Evolutionary conservation across 192 early-diverging fungal species (phyloP).

Genomic region (Coemansia sp.): DNA sequence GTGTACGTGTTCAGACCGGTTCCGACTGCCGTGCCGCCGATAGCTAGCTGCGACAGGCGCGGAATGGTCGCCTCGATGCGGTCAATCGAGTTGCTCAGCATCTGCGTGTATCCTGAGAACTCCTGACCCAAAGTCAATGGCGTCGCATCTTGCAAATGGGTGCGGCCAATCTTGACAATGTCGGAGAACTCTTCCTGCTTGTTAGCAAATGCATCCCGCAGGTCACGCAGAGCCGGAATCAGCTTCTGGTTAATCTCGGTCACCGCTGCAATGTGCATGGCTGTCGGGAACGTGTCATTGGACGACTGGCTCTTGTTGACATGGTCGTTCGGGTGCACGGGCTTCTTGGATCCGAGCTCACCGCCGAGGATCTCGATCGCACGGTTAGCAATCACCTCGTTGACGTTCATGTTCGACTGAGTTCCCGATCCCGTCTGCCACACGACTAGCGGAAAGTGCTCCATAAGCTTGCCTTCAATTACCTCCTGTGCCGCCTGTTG

Average conservation of each 20-base stretch:
- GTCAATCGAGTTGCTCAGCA: conserved; percentile 85
- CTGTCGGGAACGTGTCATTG: conserved; percentile 99
- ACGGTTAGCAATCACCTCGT: conserved; percentile 98
- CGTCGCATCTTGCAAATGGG: conserved; percentile 97
- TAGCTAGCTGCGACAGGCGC: conserved; percentile 89
- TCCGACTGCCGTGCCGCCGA: conserved; percentile 96
- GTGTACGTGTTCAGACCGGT: conserved; percentile 95
- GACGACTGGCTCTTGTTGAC: conserved; percentile 99
- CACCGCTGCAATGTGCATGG: conserved; percentile 98
- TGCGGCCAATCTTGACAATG: conserved; percentile 99
- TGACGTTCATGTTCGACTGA: conserved; percentile 98
- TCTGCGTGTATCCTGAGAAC: conserved; percentile 96
- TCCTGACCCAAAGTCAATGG: conserved; percentile 98
- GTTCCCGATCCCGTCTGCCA: conserved; percentile 99
- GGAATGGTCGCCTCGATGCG: conserved; percentile 81
- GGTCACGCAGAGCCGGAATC: conserved; percentile 78
- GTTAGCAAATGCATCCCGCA: conserved; percentile 76
- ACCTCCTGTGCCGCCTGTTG: conserved; percentile 89
- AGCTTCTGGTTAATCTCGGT: conserved; percentile 80
- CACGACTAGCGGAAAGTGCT: conserved; percentile 98
- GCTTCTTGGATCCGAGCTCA: conserved; percentile 87
- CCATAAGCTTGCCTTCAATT: conserved; percentile 85
- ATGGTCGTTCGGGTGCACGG: conserved; percentile 99
- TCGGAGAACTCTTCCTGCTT: conserved; percentile 82
- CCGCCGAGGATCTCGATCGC: conserved; percentile 94